Conservation (phyloP, 306 rosid genomes). For the Comarum palustre region DNA sequence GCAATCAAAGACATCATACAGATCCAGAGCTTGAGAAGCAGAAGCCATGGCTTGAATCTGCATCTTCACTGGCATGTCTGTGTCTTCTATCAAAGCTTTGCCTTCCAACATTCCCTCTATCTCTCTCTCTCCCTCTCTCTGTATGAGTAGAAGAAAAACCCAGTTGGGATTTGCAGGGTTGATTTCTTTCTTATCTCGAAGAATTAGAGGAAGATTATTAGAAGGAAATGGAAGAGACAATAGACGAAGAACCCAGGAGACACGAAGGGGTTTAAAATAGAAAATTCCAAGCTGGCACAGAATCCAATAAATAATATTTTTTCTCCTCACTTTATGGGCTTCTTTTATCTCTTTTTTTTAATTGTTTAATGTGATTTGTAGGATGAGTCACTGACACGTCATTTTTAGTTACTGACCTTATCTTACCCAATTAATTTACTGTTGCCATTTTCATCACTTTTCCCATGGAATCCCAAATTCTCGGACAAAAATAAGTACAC, state of each 20-base stretch:
- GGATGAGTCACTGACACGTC: neutral
- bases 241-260: neutral
- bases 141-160: neutral
- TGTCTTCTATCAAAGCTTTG: conserved; percentile 72
- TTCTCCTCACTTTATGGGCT: conserved; percentile 23
- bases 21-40: conserved; percentile 94
- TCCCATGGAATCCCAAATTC: neutral
- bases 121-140: too few relatives aligned
- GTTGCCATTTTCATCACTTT: neutral
- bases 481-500: neutral
- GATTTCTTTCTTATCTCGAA: conserved; percentile 19
- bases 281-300: conserved; percentile 31
- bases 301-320: conserved; percentile 28
- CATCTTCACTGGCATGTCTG: conserved; percentile 95
- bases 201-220: conserved; percentile 14
- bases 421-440: neutral
- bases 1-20: conserved; percentile 80
- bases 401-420: neutral
- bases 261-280: neutral
- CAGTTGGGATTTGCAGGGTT: conserved; percentile 3
- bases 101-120: conserved; percentile 99
- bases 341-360: neutral
- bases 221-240: neutral
- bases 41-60: conserved; percentile 91
- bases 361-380: neutral